Conservation (phyloP, 2,329 filamentous ascomycete genomes). For the Incumbomyces lentus region DNA sequence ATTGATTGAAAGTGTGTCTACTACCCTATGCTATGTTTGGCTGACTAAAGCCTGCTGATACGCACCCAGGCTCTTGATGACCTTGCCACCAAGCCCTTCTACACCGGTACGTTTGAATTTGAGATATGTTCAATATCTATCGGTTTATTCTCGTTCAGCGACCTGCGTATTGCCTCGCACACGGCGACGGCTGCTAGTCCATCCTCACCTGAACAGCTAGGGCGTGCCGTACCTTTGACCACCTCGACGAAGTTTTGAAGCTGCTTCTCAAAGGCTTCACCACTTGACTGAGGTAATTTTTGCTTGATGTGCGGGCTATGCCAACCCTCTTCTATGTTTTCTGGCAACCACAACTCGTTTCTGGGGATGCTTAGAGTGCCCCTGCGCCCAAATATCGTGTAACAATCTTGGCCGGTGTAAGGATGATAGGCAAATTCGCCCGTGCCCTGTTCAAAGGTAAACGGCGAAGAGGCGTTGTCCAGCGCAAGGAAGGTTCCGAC, state of each 20-base stretch:
- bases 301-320: background rate
- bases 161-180: slow-evolving; percentile 7
- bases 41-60: too few relatives aligned
- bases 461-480: slow-evolving; percentile 8
- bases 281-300: background rate
- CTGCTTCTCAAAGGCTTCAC: slow-evolving; percentile 7
- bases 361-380: slow-evolving; percentile 10
- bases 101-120: too few relatives aligned
- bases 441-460: slow-evolving; percentile 6
- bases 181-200: slow-evolving; percentile 9
- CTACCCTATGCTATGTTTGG: too few relatives aligned
- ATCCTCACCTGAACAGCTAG: slow-evolving; percentile 8
- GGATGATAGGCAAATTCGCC: slow-evolving; percentile 6
- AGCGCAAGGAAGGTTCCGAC: slow-evolving; percentile 11
- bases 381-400: slow-evolving; percentile 9
- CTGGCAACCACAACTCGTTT: slow-evolving; percentile 4
- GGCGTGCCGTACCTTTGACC: slow-evolving; percentile 4
- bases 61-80: too few relatives aligned
- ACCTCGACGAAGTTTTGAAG: slow-evolving; percentile 7
- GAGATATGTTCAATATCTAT: background rate
- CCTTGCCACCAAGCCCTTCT: too few relatives aligned
- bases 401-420: slow-evolving; percentile 7
- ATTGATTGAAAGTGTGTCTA: too few relatives aligned
- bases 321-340: slow-evolving; percentile 2
- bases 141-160: background rate